Evolutionary conservation across 306 rosid species (phyloP).

Genomic region (Calophaca sinica): DNA sequence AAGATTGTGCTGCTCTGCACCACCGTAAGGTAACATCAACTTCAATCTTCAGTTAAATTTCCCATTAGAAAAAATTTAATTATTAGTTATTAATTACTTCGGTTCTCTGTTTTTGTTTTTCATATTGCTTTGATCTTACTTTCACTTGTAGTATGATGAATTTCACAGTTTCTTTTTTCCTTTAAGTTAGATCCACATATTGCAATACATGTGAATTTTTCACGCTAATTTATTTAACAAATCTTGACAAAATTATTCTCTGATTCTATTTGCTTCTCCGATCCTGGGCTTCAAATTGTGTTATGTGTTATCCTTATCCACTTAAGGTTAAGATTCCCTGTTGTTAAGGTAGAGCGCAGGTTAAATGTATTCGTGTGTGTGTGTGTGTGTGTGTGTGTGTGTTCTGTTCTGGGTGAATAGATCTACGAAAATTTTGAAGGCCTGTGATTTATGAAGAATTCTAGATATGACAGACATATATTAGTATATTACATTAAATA

Average conservation of each 20-base stretch:
- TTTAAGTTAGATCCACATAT: conserved; percentile 13
- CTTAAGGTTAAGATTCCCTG: not conserved
- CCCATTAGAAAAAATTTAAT: not conserved
- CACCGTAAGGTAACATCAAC: conserved; percentile 71
- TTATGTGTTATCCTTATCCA: not conserved
- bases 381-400: not conserved
- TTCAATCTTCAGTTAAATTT: not conserved
- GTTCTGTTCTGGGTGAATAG: not conserved
- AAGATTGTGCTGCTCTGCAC: conserved; percentile 75
- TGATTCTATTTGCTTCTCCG: conserved; percentile 14
- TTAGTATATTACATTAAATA: not conserved
- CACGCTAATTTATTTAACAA: not conserved
- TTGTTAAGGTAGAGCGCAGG: not conserved
- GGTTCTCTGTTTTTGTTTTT: not conserved
- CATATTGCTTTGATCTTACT: not conserved
- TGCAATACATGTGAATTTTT: not conserved
- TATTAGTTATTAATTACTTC: too few relatives aligned
- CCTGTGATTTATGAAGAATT: not conserved
- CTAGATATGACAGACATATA: not conserved
- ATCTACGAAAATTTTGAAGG: conserved; percentile 14
- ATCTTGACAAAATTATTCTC: not conserved
- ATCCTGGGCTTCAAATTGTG: not conserved
- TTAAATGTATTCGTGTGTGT: not conserved
- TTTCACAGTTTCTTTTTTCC: not conserved
- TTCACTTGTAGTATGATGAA: not conserved